phyloP scores from a whole-genome alignment of 176 grass and related monocot species.

The Eremochloa ophiuroides region DNA sequence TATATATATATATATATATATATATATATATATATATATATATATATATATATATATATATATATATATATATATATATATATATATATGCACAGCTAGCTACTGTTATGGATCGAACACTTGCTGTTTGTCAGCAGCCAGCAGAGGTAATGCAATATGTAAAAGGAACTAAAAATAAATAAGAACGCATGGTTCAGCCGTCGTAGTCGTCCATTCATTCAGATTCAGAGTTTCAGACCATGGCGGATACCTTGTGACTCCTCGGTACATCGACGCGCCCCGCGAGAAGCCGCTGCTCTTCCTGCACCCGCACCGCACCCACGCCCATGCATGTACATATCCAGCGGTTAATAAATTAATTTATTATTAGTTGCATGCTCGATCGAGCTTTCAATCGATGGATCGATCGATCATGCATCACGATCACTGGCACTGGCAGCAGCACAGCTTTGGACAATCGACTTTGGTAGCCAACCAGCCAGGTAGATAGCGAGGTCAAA shows the following conservation, averaged over 20 bases:
- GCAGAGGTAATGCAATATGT: neutral
- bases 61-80: no score
- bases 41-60: no score
- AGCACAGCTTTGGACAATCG: no score
- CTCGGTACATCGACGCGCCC: conserved; percentile 90
- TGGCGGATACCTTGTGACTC: conserved; percentile 70
- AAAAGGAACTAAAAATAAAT: neutral
- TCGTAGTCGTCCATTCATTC: neutral
- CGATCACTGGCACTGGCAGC: no score
- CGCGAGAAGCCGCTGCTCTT: conserved; percentile 98
- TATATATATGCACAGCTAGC: neutral
- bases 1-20: no score
- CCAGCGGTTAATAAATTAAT: neutral
- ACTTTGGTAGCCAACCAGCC: neutral
- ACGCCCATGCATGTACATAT: neutral
- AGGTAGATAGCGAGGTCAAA: neutral
- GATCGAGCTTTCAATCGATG: no score
- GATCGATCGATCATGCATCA: neutral
- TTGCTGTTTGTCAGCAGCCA: neutral
- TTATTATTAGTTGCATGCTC: fast-evolving
- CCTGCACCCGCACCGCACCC: no score
- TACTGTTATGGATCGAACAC: neutral
- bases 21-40: no score
- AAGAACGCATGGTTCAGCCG: neutral
- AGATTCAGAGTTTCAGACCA: neutral